Base-by-base conservation (phyloP, 2,329 filamentous ascomycete genomes). In the Clarireedia paspali region DNA sequence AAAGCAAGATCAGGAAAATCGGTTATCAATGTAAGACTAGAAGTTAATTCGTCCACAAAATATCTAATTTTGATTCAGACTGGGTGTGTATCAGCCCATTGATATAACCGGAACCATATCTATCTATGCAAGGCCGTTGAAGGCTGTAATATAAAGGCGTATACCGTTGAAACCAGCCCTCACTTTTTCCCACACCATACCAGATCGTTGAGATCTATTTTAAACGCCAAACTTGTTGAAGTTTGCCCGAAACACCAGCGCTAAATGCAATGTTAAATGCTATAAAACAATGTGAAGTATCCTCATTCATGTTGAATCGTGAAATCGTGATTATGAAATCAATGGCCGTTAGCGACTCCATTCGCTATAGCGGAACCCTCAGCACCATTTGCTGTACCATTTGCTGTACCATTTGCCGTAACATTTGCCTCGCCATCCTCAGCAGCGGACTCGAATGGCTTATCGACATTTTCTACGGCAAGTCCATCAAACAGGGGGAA, bases 401-500 rank as follows among this genome's bases (percentile, higher is more conserved):
- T 58, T 20, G 20, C 20, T 20, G 52, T 47, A 17, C 50, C 58
- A 27, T 58, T 60, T 10, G 50, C 47, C 40, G 47, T 36, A 20
- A 60, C 60, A 24, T 62, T 58, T 23, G 51, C 38, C 15, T 55
- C 61, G 47, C 60, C 60, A 26, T 39, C 50, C 17, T 60, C 51
- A 20, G 55, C 34, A 27, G 27, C 34, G 34, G 30, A 56, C 39
- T 68, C 62, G 45, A 68, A 66, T 36, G 62, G 60, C 57, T 75
- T 72, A 60, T 88, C 80, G 50, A 91, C 73, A 59, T 84, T 80
- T 47, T 82, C 73, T n/a, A 89, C 83, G 59, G 80, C 71, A 3
- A 99, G 78, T 24, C 83, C 90, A 15, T 91, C 81, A 70, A 99
- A 94, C 26, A 97, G 77, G 47, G 88, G 81, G 70, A 96, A 97